Evolutionary conservation across 2,329 filamentous ascomycete species (phyloP).

Genomic region (Volutella citrinella): DNA sequence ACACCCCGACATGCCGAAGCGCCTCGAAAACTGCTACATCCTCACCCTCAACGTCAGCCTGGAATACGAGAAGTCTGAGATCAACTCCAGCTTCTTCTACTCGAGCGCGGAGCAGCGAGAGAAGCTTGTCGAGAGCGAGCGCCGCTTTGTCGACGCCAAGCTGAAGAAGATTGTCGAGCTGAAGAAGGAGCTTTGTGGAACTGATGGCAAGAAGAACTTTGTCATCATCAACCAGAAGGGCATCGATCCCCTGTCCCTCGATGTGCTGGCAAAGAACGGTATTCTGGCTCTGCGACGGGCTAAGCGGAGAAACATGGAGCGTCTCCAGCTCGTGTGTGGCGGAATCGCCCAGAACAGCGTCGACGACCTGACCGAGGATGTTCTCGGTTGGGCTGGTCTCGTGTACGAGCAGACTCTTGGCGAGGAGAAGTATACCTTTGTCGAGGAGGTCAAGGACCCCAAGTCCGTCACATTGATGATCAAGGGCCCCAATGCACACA

Average conservation of each 20-base stretch:
- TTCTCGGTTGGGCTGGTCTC: constrained; percentile 91
- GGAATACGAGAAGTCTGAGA: constrained; percentile 98
- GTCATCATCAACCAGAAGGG: constrained; percentile 99
- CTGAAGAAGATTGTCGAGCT: constrained; percentile 95
- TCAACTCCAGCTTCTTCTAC: constrained; percentile 99
- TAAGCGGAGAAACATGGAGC: constrained; percentile 99
- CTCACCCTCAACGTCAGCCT: constrained; percentile 93
- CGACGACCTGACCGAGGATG: constrained; percentile 82
- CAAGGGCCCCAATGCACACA: constrained; percentile 96
- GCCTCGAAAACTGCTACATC: constrained; percentile 92
- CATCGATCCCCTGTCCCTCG: constrained; percentile 92
- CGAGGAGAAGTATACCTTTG: constrained; percentile 98
- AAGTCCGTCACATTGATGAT: constrained; percentile 98
- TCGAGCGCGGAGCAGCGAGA: constrained; percentile 94
- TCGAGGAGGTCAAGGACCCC: constrained; percentile 97
- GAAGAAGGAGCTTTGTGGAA: constrained; percentile 96
- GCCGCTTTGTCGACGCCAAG: constrained; percentile 93
- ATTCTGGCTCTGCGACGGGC: constrained; percentile 92
- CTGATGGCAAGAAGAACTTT: constrained; percentile 90
- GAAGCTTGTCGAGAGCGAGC: constrained; percentile 96
- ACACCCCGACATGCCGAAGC: constrained; percentile 97
- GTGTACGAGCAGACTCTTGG: constrained; percentile 97
- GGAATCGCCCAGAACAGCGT: constrained; percentile 93
- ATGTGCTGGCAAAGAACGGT: constrained; percentile 96
- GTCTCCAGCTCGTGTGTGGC: constrained; percentile 90